phyloP scores from a whole-genome alignment of 129 eudicot genomes.

The Scalesia atractyloides region DNA sequence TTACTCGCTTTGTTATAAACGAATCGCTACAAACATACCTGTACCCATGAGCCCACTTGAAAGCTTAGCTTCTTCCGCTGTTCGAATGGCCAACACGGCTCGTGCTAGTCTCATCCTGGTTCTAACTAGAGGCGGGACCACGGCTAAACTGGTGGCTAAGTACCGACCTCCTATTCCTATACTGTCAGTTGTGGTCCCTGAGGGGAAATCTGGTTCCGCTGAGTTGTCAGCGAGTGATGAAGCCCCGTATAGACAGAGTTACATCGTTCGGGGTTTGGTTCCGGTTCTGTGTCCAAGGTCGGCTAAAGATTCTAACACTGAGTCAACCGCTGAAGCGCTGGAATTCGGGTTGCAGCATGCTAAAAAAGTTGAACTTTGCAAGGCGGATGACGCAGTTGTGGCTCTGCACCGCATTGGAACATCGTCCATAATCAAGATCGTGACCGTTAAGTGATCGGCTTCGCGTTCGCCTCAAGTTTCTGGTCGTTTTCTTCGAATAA shows the following conservation, averaged over 20 bases:
- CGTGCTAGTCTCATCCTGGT: constrained; percentile 36
- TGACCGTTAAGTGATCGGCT: constrained; percentile 33
- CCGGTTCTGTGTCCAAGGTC: constrained; percentile 28
- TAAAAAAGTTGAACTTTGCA: constrained; percentile 36
- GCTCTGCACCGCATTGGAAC: constrained; percentile 44
- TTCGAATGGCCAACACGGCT: constrained; percentile 33
- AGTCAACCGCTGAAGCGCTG: constrained; percentile 39
- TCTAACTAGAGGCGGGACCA: constrained; percentile 42
- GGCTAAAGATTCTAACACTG: constrained; percentile 23
- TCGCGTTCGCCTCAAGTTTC: background rate
- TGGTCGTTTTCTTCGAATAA: constrained; percentile 19
- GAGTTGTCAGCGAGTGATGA: constrained; percentile 30
- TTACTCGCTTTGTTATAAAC: constrained; percentile 21
- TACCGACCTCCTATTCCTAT: constrained; percentile 37
- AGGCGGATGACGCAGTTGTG: constrained; percentile 41
- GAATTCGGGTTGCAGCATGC: constrained; percentile 39
- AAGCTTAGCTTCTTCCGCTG: constrained; percentile 41
- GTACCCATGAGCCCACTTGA: constrained; percentile 47
- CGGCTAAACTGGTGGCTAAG: constrained; percentile 45
- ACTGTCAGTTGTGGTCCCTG: constrained; percentile 40
- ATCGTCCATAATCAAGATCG: constrained; percentile 43
- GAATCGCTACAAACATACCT: constrained; percentile 23
- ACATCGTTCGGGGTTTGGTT: constrained; percentile 36
- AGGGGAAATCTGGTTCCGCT: constrained; percentile 23
- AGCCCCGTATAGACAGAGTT: constrained; percentile 33